These are phyloP conservation scores for Entomophthora muscae DNA, from an alignment of 371 early-diverging fungal species.

Conservation along the genomic window DNA sequence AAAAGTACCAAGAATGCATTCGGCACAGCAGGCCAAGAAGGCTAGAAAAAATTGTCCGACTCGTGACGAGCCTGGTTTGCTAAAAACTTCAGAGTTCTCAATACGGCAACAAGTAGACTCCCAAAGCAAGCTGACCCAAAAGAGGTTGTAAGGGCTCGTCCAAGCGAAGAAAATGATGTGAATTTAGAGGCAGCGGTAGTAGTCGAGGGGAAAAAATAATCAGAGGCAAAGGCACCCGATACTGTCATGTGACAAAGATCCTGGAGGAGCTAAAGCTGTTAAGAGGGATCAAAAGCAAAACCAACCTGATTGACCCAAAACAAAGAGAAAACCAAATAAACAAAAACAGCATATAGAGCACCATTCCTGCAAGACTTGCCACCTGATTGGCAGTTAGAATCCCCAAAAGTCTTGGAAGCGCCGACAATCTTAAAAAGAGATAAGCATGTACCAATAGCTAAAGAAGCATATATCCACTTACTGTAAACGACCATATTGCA, in stretches of 20 bases:
- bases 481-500: constrained; percentile 24
- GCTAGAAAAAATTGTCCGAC: constrained; percentile 22
- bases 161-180: constrained; percentile 48
- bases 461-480: too few species aligned
- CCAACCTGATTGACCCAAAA: constrained; percentile 26
- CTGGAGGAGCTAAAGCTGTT: constrained; percentile 37
- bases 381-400: background rate
- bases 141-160: constrained; percentile 74
- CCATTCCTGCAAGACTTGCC: too few species aligned
- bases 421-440: background rate
- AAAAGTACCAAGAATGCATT: constrained; percentile 25
- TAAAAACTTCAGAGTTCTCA: constrained; percentile 49
- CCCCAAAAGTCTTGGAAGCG: background rate
- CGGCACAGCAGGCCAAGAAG: constrained; percentile 28
- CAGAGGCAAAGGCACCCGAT: constrained; percentile 61
- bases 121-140: constrained; percentile 94
- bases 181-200: constrained; percentile 26
- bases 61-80: constrained; percentile 18
- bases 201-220: constrained; percentile 59
- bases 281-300: constrained; percentile 9
- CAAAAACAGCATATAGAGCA: constrained; percentile 5
- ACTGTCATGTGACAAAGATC: constrained; percentile 61
- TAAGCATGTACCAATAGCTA: too few species aligned
- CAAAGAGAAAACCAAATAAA: constrained; percentile 11
- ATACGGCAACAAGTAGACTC: constrained; percentile 68